These are phyloP conservation scores for Carex parvula DNA, from an alignment of 176 grass and related monocot genomes.

Conservation along the genomic window DNA sequence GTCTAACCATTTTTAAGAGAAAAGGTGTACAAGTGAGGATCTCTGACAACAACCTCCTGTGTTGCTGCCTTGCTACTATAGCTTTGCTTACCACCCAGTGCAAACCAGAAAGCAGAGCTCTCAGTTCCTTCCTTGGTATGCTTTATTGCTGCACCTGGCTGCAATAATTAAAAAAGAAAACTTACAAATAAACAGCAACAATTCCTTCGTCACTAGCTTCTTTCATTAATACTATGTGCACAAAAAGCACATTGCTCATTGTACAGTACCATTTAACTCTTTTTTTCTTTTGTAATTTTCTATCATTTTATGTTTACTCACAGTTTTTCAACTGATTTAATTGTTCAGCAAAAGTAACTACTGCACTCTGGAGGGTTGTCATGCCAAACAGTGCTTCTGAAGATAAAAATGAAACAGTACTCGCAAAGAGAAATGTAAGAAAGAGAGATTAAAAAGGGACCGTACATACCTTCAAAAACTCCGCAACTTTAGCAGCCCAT, in stretches of 20 bases:
- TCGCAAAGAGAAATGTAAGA: not conserved
- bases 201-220: not conserved
- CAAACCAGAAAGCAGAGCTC: conserved; percentile 98
- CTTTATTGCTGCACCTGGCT: conserved; percentile 72
- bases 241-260: not conserved
- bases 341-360: not conserved
- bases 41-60: conserved; percentile 66
- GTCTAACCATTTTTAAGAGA: conserved; percentile 75
- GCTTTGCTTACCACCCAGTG: conserved; percentile 91
- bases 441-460: not conserved
- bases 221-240: not conserved
- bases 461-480: conserved; percentile 74
- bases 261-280: not conserved
- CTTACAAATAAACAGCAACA: not conserved
- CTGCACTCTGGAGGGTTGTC: not conserved
- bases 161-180: conserved; percentile 39
- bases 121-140: conserved; percentile 93
- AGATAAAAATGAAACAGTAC: not conserved
- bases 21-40: conserved; percentile 86
- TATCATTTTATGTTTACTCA: not conserved
- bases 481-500: conserved; percentile 75
- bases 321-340: not conserved
- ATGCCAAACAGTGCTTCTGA: not conserved
- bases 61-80: conserved; percentile 53
- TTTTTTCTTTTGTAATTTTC: not conserved